Percentiles rank a stretch among this genome's conserved stretches.
phyloP scores from a whole-genome alignment of 2,329 filamentous ascomycete genomes.

The Neobulgaria alba region DNA sequence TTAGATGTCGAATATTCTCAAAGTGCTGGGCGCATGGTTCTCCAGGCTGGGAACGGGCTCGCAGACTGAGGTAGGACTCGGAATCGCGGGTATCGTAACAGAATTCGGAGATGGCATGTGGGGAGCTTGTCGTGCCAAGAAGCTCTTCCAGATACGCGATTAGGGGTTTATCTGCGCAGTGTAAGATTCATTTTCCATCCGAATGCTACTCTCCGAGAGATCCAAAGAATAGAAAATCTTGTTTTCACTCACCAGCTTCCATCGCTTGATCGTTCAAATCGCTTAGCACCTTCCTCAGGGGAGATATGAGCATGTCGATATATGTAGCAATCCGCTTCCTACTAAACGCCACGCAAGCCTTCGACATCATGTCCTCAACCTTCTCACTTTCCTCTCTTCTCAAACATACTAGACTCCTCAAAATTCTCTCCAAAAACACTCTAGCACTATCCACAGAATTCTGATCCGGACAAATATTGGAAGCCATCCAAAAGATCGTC shows the following conservation, averaged over 20 bases:
- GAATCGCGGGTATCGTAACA: constrained; percentile 4
- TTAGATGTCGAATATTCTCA: constrained; percentile 30
- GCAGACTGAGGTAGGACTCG: neutral
- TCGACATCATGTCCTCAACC: neutral
- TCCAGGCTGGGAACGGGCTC: neutral
- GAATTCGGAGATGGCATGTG: constrained; percentile 1
- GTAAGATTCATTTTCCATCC: neutral
- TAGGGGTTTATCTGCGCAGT: neutral
- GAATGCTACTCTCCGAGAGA: neutral
- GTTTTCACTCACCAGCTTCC: neutral
- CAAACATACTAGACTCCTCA: neutral
- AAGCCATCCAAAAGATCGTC: constrained; percentile 37
- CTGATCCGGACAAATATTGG: constrained; percentile 27
- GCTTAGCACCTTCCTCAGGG: neutral
- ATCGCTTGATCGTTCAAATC: neutral
- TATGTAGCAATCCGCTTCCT: neutral
- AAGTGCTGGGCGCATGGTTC: constrained; percentile 17
- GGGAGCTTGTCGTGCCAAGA: neutral
- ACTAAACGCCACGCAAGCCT: neutral
- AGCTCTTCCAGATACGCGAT: neutral
- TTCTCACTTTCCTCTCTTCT: neutral
- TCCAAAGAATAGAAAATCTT: too few species aligned
- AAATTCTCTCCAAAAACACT: neutral
- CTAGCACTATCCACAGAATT: neutral
- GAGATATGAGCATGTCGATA: neutral